Evolutionary conservation across 108 stramenopile genomes (phyloP), one percentile per base, ranked within the genome.

Genomic region (Nitzschia sp.): DNA sequence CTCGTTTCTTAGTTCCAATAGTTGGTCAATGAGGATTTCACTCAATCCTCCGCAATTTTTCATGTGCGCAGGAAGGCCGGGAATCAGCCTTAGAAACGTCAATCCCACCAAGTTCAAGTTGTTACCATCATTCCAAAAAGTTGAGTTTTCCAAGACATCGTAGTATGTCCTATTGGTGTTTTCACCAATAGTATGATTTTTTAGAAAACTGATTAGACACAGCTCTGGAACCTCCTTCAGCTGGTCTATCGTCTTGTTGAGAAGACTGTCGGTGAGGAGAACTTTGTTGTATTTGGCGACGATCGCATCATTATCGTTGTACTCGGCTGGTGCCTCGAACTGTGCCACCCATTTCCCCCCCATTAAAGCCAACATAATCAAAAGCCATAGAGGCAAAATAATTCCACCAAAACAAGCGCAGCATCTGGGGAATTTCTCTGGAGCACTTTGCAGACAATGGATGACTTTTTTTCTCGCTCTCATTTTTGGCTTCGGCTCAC

Each of bases 271-370:
- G 16, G 48, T 50, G 16, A n/a, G 4, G 4, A 19, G 4, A 11
- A 50, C 4, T 5, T 4, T 22, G 19, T 21, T 4, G 4, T 21
- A n/a, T 4, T 50, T 50, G 48, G 48, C 48, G 4, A 57, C 3
- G 27, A 57, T 33, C 3, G 56, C 22, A 57, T 57, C 56, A n/a
- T 57, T 57, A 16, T 3, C 6, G 22, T 29, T 27, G 27, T 57
- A 57, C 27, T 57, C 56, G 11, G 5, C 8, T 25, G 56, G 56
- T 13, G 56, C 56, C 21, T 57, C 56, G 56, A 57, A 29, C 3
- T 33, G 22, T 28, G 56, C 31, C 27, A 57, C 3, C 3, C 4
- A 28, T 5, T 25, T 4, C 29, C 56, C 56, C 8, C 56, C 56
- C 27, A 57, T 17, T 5, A 57, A 33, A 29, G 56, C 5, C 23